Conservation (phyloP, 768 basidiomycete genomes). For the Psilocybe cyanescens region DNA sequence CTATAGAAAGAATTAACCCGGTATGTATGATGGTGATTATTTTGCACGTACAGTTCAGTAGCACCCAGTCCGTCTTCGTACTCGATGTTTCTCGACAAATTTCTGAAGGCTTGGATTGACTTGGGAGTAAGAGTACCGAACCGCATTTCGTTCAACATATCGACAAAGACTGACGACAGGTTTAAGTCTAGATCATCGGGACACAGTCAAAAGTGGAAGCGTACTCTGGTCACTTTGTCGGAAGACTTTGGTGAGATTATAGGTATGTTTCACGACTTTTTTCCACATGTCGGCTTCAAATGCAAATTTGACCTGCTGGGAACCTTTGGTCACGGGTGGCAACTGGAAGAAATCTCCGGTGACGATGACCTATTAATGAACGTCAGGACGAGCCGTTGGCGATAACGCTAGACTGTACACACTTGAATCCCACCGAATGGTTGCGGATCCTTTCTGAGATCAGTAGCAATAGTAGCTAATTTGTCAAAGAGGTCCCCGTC, state of each 20-base stretch:
- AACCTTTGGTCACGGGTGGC: conserved; percentile 82
- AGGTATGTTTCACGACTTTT: conserved; percentile 74
- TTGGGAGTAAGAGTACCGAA: conserved; percentile 71
- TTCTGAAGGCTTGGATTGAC: conserved; percentile 74
- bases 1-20: conserved; percentile 40
- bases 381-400: not conserved
- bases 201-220: conserved; percentile 22
- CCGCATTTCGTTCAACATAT: conserved; percentile 99
- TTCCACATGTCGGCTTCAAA: conserved; percentile 89
- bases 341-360: conserved; percentile 99
- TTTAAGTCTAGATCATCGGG: not conserved
- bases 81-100: conserved; percentile 67
- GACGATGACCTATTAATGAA: conserved; percentile 67
- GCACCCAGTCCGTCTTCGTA: conserved; percentile 85
- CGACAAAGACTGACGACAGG: conserved; percentile 71
- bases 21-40: not conserved
- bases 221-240: conserved; percentile 89
- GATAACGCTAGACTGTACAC: conserved; percentile 1
- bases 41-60: conserved; percentile 78
- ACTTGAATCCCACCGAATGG: conserved; percentile 98
- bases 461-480: conserved; percentile 69
- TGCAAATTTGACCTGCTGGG: conserved; percentile 74
- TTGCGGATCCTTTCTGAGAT: conserved; percentile 58
- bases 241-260: conserved; percentile 96
- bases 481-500: conserved; percentile 95